These are phyloP conservation scores for slime mould (Dictyostelium discoideum) DNA, from an alignment of 78 protist genomes.

Conservation along the genomic window dicty_2.7 NC_007091.3:288501-289000, in stretches of 20 bases:
- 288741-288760: not conserved
- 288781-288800: not conserved
- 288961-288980: not conserved
- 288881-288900: not conserved
- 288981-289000: not conserved
- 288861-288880: not conserved
- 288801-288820: too few species aligned
- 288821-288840: too few species aligned
- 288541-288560: conserved; percentile 36
- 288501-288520: not conserved
- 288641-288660: conserved; percentile 10
- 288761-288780: not conserved
- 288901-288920: not conserved
- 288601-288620: conserved; percentile 22
- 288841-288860: not conserved
- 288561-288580: conserved; percentile 6
- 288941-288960: not conserved
- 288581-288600: not conserved
- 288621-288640: conserved; percentile 55
- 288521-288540: conserved; percentile 42
- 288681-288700: conserved; percentile 50
- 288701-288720: not conserved
- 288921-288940: not conserved
- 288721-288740: not conserved
- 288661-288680: conserved; percentile 19